Percentiles rank a stretch among this genome's conserved stretches.
Evolutionary conservation across 768 basidiomycete species (phyloP).

Genomic region (Russula sp.): DNA sequence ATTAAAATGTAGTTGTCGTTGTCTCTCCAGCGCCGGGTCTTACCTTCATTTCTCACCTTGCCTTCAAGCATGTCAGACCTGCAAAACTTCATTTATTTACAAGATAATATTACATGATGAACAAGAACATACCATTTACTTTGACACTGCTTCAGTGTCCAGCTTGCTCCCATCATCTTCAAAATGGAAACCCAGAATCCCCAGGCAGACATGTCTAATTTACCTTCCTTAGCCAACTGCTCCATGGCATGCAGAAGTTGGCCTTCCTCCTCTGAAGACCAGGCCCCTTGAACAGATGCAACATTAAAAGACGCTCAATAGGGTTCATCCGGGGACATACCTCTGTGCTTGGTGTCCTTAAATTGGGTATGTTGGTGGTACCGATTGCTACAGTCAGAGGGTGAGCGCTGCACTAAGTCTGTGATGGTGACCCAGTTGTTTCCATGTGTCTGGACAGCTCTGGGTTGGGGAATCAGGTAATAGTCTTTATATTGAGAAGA

Average conservation of each 20-base stretch:
- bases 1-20: neutral
- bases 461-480: neutral
- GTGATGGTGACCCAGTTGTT: neutral
- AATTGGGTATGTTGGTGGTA: neutral
- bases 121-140: neutral
- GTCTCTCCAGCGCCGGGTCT: neutral
- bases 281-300: too few species aligned
- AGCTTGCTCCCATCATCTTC: neutral
- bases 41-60: neutral
- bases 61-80: neutral
- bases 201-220: too few species aligned
- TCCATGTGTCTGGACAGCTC: neutral
- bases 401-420: neutral
- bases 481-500: neutral
- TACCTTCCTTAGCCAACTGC: neutral
- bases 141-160: neutral
- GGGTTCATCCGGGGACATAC: neutral
- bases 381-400: neutral
- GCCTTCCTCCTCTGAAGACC: neutral
- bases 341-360: neutral
- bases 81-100: neutral
- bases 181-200: too few species aligned
- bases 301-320: neutral
- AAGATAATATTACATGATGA: too few species aligned
- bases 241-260: neutral